phyloP scores from a whole-genome alignment of 1,139 yeast genomes.

The Protomyces gravidus region DNA sequence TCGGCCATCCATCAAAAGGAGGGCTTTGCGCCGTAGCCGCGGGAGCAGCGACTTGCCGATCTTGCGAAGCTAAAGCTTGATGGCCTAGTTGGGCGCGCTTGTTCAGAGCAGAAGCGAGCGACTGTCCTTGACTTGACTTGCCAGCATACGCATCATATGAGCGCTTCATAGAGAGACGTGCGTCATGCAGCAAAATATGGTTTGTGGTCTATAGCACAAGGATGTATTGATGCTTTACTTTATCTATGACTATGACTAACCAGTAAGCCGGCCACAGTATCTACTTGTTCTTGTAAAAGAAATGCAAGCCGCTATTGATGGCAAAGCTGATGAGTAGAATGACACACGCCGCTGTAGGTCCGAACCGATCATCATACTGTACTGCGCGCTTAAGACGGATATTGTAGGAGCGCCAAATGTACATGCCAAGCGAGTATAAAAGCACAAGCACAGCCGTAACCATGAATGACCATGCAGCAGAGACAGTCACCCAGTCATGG shows the following conservation, averaged over 20 bases:
- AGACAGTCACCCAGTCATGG: conserved; percentile 58
- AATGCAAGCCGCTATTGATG: conserved; percentile 15
- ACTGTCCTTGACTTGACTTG: not conserved
- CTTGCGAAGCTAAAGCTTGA: not conserved
- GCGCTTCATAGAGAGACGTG: not conserved
- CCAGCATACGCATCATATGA: not conserved
- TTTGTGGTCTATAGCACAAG: no score
- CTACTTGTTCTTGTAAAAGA: conserved; percentile 2
- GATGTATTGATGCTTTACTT: no score
- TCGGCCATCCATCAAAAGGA: not conserved
- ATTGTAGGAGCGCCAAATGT: conserved; percentile 75
- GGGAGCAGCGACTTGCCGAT: no score
- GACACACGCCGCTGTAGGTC: conserved; percentile 50
- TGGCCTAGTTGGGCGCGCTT: not conserved
- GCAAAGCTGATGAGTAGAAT: conserved; percentile 15
- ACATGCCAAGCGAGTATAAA: conserved; percentile 65
- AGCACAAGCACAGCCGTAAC: conserved; percentile 71
- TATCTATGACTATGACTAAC: no score
- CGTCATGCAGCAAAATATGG: no score
- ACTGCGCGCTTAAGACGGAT: conserved; percentile 79
- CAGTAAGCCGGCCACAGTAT: not conserved
- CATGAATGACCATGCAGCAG: conserved; percentile 88
- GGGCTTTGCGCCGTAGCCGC: not conserved
- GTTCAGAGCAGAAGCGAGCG: not conserved
- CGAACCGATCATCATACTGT: conserved; percentile 79